Conservation (phyloP, 2,329 filamentous ascomycete species). For the Epichloe typhina region DNA sequence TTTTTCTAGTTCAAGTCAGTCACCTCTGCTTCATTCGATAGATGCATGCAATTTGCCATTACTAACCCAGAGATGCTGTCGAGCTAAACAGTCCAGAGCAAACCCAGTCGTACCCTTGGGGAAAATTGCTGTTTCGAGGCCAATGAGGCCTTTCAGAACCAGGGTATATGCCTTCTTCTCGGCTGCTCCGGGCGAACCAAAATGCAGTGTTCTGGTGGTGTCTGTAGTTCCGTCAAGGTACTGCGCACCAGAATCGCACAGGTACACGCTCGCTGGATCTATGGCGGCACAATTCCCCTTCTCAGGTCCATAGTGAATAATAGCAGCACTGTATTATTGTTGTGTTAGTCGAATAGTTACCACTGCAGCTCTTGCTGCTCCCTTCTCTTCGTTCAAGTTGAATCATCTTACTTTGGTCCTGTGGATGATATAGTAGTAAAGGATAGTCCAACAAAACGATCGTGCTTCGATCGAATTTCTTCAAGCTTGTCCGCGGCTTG, state of each 20-base stretch:
- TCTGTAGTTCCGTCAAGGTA: constrained; percentile 94
- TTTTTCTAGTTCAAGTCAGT: constrained; percentile 24
- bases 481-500: constrained; percentile 86
- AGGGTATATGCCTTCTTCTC: constrained; percentile 87
- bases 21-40: background rate
- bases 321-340: constrained; percentile 53
- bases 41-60: background rate
- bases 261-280: constrained; percentile 74
- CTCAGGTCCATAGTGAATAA: constrained; percentile 93
- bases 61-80: constrained; percentile 80
- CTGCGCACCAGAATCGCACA: constrained; percentile 96
- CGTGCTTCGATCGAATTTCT: constrained; percentile 50
- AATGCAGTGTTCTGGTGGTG: constrained; percentile 86
- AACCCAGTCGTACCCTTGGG: constrained; percentile 93
- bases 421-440: constrained; percentile 96
- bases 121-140: constrained; percentile 73
- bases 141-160: constrained; percentile 88
- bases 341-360: background rate
- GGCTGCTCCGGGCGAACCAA: constrained; percentile 67
- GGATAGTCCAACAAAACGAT: constrained; percentile 77
- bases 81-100: constrained; percentile 74
- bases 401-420: constrained; percentile 48
- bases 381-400: too few species aligned
- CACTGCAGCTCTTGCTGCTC: background rate
- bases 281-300: constrained; percentile 68